These are phyloP conservation scores for Arthrobotrys megalospora DNA, from an alignment of 2,329 filamentous ascomycete species.

Conservation along the genomic window DNA sequence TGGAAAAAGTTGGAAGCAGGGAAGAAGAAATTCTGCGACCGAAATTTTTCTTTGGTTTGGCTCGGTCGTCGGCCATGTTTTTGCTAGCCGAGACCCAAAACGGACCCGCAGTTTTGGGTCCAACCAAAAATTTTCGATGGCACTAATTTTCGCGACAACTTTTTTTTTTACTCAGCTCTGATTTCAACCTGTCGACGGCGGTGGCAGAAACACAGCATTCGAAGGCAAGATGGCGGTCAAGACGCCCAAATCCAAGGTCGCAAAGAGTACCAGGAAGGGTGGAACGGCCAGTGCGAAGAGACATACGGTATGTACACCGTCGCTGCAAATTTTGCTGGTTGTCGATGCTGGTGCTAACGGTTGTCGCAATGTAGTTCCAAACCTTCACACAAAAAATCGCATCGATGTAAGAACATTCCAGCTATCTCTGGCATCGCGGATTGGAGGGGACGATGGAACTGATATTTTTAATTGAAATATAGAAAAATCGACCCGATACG, in stretches of 20 bases:
- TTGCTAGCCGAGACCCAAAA: slow-evolving; percentile 37
- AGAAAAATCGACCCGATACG: slow-evolving; percentile 85
- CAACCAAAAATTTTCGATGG: slow-evolving; percentile 50
- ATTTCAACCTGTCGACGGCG: slow-evolving; percentile 19
- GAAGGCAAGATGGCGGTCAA: slow-evolving; percentile 49
- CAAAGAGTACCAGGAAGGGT: slow-evolving; percentile 61
- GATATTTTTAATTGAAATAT: not conserved
- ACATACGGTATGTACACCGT: slow-evolving; percentile 61
- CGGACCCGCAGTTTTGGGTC: slow-evolving; percentile 47
- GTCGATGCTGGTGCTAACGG: slow-evolving; percentile 23
- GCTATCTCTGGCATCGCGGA: not conserved
- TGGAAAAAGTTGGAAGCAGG: slow-evolving; percentile 1
- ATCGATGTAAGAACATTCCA: slow-evolving; percentile 60
- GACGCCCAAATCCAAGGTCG: slow-evolving; percentile 46
- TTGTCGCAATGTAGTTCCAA: slow-evolving; percentile 62
- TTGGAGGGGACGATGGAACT: not conserved
- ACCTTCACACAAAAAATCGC: slow-evolving; percentile 65
- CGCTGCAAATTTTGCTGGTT: not conserved
- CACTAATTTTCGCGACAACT: slow-evolving; percentile 55
- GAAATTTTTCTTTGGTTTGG: slow-evolving; percentile 41
- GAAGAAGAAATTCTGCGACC: slow-evolving; percentile 34
- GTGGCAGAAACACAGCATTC: slow-evolving; percentile 13
- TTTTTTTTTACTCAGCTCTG: slow-evolving; percentile 4
- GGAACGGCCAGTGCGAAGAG: slow-evolving; percentile 63
- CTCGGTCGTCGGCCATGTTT: slow-evolving; percentile 46